Base-by-base conservation (phyloP, 2,329 filamentous ascomycete species). In the Colletotrichum sp. region DNA sequence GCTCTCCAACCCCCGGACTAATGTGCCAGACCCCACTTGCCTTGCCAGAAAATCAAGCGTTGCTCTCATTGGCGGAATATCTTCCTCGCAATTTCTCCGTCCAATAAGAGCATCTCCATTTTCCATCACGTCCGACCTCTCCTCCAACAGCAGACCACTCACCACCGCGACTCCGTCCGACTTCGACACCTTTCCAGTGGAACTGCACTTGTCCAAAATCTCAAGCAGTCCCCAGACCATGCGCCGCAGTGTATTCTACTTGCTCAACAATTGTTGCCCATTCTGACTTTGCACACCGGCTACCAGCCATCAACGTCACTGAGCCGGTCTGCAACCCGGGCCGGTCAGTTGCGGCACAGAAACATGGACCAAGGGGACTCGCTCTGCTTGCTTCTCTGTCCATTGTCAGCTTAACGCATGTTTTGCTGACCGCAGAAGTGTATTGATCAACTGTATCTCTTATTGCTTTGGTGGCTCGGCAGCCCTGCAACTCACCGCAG, bases 1-100 rank as follows among this genome's bases (percentile, higher is more conserved):
- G 28, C 68, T 72, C 61, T 67, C 68, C 60, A 52, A 74, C 52
- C 26, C 63, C 55, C 64, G 39, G 64, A 61, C 60, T 61, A 39
- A 74, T 24, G 18, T 24, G 34, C 24, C 12, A 52, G 24, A 48
- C 64, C 57, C 73, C 69, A 72, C 69, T 52, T 64, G n/a, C 69
- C 57, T 59, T n/a, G 15, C 64, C 32, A 68, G 26, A 67, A 60
- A n/a, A 9, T 7, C 0, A 12, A 28, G 4, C 6, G 1, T 13
- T 6, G 5, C 13, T 59, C 13, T 24, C 16, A 75, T 76, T 76
- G 74, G 74, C 13, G 74, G 74, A 76, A 76, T 4, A 75, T 70
- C n/a, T 55, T 16, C 6, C 24, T 39, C 7, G 10, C 15, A 63
- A 7, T 75, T 76, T 66, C 36, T 75, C 74, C 74, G 74, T 75